Evolutionary conservation across 306 rosid species (phyloP), one percentile per base, ranked within the genome.

Genomic region (Prunus fruticosa): DNA sequence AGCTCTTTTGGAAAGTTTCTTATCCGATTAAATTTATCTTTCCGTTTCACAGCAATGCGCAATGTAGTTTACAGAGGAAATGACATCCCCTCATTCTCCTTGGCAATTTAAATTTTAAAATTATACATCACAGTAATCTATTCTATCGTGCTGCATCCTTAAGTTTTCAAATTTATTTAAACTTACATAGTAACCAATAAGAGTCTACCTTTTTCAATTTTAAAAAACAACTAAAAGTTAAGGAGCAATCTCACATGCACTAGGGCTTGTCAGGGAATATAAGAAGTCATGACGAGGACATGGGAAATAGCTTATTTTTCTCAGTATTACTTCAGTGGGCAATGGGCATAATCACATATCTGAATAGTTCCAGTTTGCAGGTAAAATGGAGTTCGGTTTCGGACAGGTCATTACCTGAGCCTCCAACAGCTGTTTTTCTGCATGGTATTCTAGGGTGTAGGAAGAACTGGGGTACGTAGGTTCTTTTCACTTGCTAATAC

Each of bases 361-460:
- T 46, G 71, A 67, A 58, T 57, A 53, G 46, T 79, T 74, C 52
- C 52, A 28, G 45, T 53, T 22, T 85, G 74, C 84, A 92, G 97
- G 97, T 95, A 73, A 90, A 89, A 71, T 95, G 97, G 98, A 89
- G 93, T 84, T 85, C 94, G 70, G 89, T 86, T 34, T 60, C 79
- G 90, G 97, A 89, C 67, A 83, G 72, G 61, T 80, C 91, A 72
- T 28, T 83, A 45, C 92, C 92, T 45, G 97, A 88, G 61, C 90
- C 98, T 56, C 97, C 97, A 62, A 95, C 98, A 41, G 98, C 97
- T 78, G 93, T 95, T 80, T 89, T 95, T 76, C 87, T 92, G 52
- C 97, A 92, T 83, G 98, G 98, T 46, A 90, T 92, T 84, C 83
- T 92, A 14, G 97, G 98, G 34, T 84, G 93, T 90, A 86, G 96